A percentile compares a stretch with the other conserved stretches of the same genome.
phyloP scores from a whole-genome alignment of 176 grass and related monocot genomes.

The Echinochloa phyllopogon region DNA sequence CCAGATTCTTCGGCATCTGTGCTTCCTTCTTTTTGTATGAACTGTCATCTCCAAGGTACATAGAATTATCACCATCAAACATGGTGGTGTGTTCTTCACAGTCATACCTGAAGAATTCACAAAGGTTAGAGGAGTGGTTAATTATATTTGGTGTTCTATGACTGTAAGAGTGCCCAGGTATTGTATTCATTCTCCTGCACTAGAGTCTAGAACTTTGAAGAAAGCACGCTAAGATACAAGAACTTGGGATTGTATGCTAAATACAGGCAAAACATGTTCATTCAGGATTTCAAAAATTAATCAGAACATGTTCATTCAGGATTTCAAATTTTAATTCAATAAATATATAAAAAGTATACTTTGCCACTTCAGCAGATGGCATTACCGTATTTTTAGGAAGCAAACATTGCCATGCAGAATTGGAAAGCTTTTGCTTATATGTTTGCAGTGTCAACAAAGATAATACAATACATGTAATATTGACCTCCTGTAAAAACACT shows the following conservation, averaged over 20 bases:
- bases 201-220: slow-evolving; percentile 8
- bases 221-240: not conserved
- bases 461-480: not conserved
- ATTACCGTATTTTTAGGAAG: slow-evolving; percentile 5
- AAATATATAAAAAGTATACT: not conserved
- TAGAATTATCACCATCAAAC: slow-evolving; percentile 83
- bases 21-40: slow-evolving; percentile 90
- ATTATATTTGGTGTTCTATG: slow-evolving; percentile 20
- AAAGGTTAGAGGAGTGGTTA: slow-evolving; percentile 32
- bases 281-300: slow-evolving; percentile 18
- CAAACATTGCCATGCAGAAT: not conserved
- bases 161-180: not conserved
- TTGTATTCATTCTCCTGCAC: not conserved
- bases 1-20: slow-evolving; percentile 84
- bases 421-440: not conserved
- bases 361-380: not conserved
- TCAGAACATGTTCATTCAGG: not conserved
- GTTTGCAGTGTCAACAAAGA: not conserved
- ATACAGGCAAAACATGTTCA: not conserved
- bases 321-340: not conserved
- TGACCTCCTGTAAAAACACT: not conserved
- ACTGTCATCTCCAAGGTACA: slow-evolving; percentile 77
- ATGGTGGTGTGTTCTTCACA: slow-evolving; percentile 93
- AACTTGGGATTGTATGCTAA: not conserved
- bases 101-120: slow-evolving; percentile 78